Evolutionary conservation across 352 stramenopile genomes (phyloP), one percentile per base, ranked within the genome.

Genomic region (Phytophthora meadii): DNA sequence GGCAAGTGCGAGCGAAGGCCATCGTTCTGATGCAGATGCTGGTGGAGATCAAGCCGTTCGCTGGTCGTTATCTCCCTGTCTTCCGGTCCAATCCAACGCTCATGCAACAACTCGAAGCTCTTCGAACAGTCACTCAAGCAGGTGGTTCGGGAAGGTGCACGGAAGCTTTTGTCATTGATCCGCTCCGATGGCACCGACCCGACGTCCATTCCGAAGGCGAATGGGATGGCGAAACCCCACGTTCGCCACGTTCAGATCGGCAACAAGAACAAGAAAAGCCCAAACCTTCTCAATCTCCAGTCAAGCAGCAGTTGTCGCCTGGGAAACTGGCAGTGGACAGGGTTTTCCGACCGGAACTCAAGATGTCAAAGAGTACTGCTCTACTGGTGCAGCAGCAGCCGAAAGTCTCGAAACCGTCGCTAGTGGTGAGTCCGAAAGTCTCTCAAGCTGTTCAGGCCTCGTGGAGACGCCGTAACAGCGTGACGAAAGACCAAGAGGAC

Each of bases 11-110:
- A 22, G 78, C 76, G 11, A 89, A 87, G 59, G 56, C 67, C 19
- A 59, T 91, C 28, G 68, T 86, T 47, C 55, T 91, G 14, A 71
- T 91, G 66, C 67, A 87, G 39, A 61, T 84, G 51, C 40, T 89
- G n/a, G 61, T 84, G 12, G 77, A 90, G 55, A 79, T 78, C 50
- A 66, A 71, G 17, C 58, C 74, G 4, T 77, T 86, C 11, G 54
- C 76, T 27, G 46, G 24, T 1, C 46, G 45, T 14, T 87, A 81
- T 34, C 34, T 86, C 24, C 56, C 70, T 8, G 58, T 56, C 9
- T 76, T 90, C 42, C 46, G 47, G 3, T 32, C 64, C 12, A 64
- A 78, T 50, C 2, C 42, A 4, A 10, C 19, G 27, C 50, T 90
- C 10, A 8, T 80, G 49, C 48, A 77, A 28, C 60, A 62, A 4